Conservation (phyloP, 495 filamentous ascomycete genomes). For the Jackrogersella minutella region DNA sequence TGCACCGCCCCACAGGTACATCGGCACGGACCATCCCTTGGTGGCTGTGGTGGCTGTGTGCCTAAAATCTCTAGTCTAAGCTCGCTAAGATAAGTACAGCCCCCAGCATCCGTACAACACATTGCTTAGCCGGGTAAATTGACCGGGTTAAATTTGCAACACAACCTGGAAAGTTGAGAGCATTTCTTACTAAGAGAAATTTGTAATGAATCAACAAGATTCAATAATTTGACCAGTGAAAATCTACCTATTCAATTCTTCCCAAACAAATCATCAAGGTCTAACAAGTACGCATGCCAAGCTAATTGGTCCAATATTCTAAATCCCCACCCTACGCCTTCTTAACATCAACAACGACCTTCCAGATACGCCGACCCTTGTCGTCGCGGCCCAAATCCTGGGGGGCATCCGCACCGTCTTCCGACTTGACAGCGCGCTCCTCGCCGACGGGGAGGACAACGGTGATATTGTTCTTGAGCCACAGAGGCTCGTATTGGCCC, state of each 20-base stretch:
- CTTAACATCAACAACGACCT: slow-evolving; percentile 26
- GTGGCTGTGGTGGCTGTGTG: no score
- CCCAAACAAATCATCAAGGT: neutral
- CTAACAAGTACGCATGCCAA: neutral
- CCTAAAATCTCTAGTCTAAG: no score
- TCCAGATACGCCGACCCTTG: slow-evolving; percentile 39
- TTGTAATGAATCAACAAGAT: no score
- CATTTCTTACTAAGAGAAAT: no score
- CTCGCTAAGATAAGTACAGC: no score
- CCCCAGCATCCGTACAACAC: no score
- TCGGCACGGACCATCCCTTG: no score
- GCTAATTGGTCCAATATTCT: neutral
- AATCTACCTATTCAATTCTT: neutral
- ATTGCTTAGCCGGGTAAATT: no score
- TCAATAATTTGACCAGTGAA: neutral
- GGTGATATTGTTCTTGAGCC: slow-evolving; percentile 58
- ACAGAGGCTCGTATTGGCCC: slow-evolving; percentile 57
- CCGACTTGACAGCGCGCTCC: slow-evolving; percentile 52
- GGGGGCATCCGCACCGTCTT: slow-evolving; percentile 31
- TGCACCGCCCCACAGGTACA: no score
- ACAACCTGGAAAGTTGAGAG: no score
- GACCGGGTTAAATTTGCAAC: neutral
- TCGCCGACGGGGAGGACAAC: slow-evolving; percentile 62
- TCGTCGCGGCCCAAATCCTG: slow-evolving; percentile 38
- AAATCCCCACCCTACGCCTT: neutral